phyloP scores from a whole-genome alignment of 345 rosid genomes.

The Camelina laxa region DNA sequence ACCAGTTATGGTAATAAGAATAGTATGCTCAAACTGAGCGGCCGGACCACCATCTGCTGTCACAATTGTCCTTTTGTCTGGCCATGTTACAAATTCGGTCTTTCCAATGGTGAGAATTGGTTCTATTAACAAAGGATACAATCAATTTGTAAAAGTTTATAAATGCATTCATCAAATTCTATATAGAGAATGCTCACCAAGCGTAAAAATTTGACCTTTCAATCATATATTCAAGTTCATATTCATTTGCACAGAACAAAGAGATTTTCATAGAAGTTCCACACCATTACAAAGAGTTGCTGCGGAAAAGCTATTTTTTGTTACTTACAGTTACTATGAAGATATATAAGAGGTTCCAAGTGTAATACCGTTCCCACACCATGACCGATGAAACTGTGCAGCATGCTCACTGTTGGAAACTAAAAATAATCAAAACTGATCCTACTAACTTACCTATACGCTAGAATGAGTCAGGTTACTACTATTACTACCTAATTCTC shows the following conservation, averaged over 20 bases:
- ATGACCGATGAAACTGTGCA: constrained; percentile 83
- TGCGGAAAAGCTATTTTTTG: not conserved
- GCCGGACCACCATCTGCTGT: constrained; percentile 81
- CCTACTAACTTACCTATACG: not conserved
- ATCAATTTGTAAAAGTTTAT: not conserved
- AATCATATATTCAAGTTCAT: constrained; percentile 64
- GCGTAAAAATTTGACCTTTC: constrained; percentile 89
- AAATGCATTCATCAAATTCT: not conserved
- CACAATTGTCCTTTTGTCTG: constrained; percentile 87
- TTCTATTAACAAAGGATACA: constrained; percentile 55
- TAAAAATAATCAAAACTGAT: constrained; percentile 23
- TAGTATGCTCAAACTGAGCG: constrained; percentile 91
- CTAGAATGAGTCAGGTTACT: not conserved
- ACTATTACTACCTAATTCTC: constrained; percentile 62
- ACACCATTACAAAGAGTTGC: not conserved
- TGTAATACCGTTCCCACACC: constrained; percentile 83
- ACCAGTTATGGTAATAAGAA: constrained; percentile 74
- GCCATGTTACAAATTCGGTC: constrained; percentile 73
- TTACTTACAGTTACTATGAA: constrained; percentile 64
- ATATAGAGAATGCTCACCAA: constrained; percentile 48
- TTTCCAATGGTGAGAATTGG: constrained; percentile 81
- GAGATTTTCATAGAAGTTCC: not conserved
- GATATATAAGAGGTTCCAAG: constrained; percentile 74
- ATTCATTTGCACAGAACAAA: constrained; percentile 56
- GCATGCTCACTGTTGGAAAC: constrained; percentile 72